Base-by-base conservation (phyloP, 2,329 filamentous ascomycete genomes). In the Fusarium siculi region DNA sequence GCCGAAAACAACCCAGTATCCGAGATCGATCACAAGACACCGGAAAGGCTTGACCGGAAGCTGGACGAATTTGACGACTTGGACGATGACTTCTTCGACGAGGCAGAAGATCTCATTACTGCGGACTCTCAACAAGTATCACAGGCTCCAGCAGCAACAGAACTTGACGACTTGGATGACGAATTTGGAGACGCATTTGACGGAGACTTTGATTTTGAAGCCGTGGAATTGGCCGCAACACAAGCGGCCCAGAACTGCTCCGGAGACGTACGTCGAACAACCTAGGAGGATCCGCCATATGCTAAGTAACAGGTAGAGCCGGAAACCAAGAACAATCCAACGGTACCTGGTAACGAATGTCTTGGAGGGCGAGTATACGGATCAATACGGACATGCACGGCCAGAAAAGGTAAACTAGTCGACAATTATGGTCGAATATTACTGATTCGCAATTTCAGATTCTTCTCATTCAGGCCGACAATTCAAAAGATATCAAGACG, bases 271-370 rank as follows among this genome's bases (percentile, higher is more conserved):
- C 76, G 83, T 84, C 72, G 75, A 77, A 68, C 53, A 63, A 76
- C 69, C 68, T 67, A 66, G 60, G 70, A 66, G 68, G 60, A 72
- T 70, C 66, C 74, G 71, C 71, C 77, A 79, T 76, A 84, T 87
- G 84, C 93, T 95, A 91, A 95, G 86, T 79, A 80, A 83, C 83
- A 81, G 85, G 86, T 89, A 93, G 92, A 90, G 88, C 80, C 84
- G 87, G 80, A 93, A 91, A 81, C 85, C 87, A 76, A 92, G 90
- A 84, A 90, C 92, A 53, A 97, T 97, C 78, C 94, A 97, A 82
- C 92, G 96, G 74, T 97, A 97, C 83, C 86, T 95, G 72, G 89
- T 98, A 76, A 92, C 91, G 74, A 90, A 92, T 79, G 89, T 95
- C 74, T 84, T 93, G 68, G 89, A 93, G 69, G 89, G 89, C 75